Percentiles rank a stretch among this genome's conserved stretches.
phyloP scores from a whole-genome alignment of 176 grass and related monocot species.

The Musa acuminata region DNA sequence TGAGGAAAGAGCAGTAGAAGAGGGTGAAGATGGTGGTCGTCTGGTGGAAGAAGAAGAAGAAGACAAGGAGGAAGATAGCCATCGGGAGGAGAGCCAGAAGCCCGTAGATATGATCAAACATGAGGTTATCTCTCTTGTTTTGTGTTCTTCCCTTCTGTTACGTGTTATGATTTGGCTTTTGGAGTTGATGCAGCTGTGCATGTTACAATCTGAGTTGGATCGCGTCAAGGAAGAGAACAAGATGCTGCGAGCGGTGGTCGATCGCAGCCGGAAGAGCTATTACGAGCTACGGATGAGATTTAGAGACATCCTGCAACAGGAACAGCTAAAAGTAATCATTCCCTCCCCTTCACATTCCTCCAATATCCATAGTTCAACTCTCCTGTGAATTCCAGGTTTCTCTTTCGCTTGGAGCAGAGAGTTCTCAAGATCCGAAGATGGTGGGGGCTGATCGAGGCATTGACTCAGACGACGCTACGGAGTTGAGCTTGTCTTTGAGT shows the following conservation, averaged over 20 bases:
- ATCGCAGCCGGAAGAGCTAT: constrained; percentile 52
- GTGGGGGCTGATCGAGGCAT: neutral
- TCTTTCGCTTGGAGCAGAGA: constrained; percentile 50
- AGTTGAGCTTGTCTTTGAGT: constrained; percentile 58
- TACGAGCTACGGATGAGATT: constrained; percentile 67
- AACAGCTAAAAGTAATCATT: constrained; percentile 41
- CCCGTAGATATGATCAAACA: neutral
- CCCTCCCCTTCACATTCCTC: too few relatives aligned
- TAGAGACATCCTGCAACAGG: constrained; percentile 36
- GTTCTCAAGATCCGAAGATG: neutral
- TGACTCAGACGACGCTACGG: constrained; percentile 27
- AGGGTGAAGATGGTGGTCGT: neutral
- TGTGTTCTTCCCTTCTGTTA: neutral
- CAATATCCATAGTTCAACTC: too few relatives aligned
- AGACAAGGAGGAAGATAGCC: neutral
- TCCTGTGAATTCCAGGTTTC: constrained; percentile 29
- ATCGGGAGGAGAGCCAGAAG: constrained; percentile 26
- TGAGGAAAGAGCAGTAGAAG: neutral
- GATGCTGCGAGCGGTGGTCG: constrained; percentile 44
- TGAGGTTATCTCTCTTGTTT: neutral
- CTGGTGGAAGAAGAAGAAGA: constrained; percentile 13
- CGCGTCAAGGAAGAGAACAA: constrained; percentile 82
- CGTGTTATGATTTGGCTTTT: too few relatives aligned
- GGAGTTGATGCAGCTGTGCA: constrained; percentile 34
- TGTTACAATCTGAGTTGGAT: constrained; percentile 69